These are phyloP conservation scores for Cryphonectria parasitica DNA, from an alignment of 2,329 filamentous ascomycete genomes.

Conservation along the genomic window DNA sequence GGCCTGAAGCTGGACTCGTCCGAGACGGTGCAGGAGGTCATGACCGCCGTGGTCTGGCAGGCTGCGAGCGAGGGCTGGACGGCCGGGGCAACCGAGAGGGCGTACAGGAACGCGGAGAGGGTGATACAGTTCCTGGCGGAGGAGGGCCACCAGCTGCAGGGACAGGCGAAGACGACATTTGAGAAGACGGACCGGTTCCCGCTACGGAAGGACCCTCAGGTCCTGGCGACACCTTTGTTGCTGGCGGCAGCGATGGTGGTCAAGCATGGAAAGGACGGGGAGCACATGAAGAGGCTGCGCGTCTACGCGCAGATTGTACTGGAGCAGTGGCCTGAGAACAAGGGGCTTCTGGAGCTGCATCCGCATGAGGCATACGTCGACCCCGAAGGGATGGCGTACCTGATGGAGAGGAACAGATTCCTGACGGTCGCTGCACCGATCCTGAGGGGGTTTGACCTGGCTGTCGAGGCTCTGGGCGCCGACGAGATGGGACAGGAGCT, in stretches of 20 bases:
- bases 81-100: slow-evolving; percentile 43
- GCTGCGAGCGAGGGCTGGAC: slow-evolving; percentile 45
- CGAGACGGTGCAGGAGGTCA: slow-evolving; percentile 46
- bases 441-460: slow-evolving; percentile 50
- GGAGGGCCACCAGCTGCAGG: slow-evolving; percentile 41
- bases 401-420: slow-evolving; percentile 42
- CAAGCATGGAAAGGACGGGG: slow-evolving; percentile 38
- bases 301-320: slow-evolving; percentile 45
- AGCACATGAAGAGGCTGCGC: slow-evolving; percentile 41
- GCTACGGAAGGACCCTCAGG: slow-evolving; percentile 48
- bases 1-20: slow-evolving; percentile 47
- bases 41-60: slow-evolving; percentile 46
- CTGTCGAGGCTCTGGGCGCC: slow-evolving; percentile 40
- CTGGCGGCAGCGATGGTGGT: slow-evolving; percentile 47
- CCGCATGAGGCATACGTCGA: slow-evolving; percentile 38
- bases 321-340: slow-evolving; percentile 46
- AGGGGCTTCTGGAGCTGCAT: slow-evolving; percentile 44
- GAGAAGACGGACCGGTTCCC: slow-evolving; percentile 33
- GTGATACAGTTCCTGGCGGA: slow-evolving; percentile 55
- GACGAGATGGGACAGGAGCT: slow-evolving; percentile 44
- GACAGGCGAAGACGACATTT: slow-evolving; percentile 25
- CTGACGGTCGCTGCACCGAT: slow-evolving; percentile 42
- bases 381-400: slow-evolving; percentile 37
- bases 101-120: slow-evolving; percentile 50
- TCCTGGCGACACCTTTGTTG: slow-evolving; percentile 48